Evolutionary conservation across 176 grass and related monocot species (phyloP).

Genomic region (Poa annua): DNA sequence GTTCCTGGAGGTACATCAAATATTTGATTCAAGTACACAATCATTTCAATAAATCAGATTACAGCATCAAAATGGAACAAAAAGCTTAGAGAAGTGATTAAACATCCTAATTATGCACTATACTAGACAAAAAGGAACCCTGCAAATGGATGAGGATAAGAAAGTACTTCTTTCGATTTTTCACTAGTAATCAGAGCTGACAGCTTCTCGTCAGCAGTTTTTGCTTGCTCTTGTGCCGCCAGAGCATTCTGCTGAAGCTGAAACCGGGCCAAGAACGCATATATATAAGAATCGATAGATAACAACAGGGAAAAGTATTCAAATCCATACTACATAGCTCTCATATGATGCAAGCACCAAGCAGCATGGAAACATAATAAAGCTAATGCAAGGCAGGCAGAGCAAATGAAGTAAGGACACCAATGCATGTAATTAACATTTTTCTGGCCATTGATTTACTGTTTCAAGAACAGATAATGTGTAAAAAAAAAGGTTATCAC

Average conservation of each 20-base stretch:
- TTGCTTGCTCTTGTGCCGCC: constrained; percentile 61
- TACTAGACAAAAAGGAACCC: constrained; percentile 1
- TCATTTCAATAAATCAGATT: constrained; percentile 34
- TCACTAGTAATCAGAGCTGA: constrained; percentile 32
- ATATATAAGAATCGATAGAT: neutral
- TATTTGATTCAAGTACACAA: constrained; percentile 30
- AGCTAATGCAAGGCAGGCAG: constrained; percentile 25
- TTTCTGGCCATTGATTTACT: neutral
- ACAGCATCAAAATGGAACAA: constrained; percentile 33
- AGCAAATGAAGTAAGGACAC: constrained; percentile 25
- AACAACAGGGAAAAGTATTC: neutral
- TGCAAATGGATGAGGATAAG: constrained; percentile 32
- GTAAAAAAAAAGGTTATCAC: neutral
- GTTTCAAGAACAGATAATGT: neutral
- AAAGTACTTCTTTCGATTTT: constrained; percentile 55
- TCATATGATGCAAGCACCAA: neutral
- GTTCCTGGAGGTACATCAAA: constrained; percentile 59
- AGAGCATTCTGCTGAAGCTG: constrained; percentile 69
- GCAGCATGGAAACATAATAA: constrained; percentile 24
- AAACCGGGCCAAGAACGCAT: constrained; percentile 41
- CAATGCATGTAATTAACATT: constrained; percentile 2
- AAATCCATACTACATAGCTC: constrained; percentile 6
- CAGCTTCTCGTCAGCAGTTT: constrained; percentile 59
- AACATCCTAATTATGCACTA: neutral
- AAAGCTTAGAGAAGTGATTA: constrained; percentile 37